Conservation (phyloP, 352 stramenopile species). For the Peronospora tabacina region DNA sequence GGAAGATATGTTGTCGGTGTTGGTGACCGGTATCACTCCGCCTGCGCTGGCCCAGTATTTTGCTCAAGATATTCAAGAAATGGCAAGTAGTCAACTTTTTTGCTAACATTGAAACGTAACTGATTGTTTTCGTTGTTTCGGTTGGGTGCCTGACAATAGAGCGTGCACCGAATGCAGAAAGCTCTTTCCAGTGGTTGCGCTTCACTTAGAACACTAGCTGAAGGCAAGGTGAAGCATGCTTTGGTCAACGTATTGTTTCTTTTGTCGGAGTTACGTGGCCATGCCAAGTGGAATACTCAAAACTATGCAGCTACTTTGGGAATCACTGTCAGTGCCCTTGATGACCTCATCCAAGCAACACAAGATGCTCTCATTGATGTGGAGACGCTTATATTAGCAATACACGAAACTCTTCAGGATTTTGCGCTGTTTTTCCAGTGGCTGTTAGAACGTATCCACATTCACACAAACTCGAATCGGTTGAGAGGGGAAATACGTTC, state of each 20-base stretch:
- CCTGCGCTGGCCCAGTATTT: slow-evolving; percentile 71
- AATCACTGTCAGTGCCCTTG: slow-evolving; percentile 28
- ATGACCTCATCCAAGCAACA: slow-evolving; percentile 25
- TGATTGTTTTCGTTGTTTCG: slow-evolving; percentile 1
- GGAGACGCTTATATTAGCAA: slow-evolving; percentile 33
- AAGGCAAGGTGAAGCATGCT: slow-evolving; percentile 32
- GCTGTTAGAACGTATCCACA: slow-evolving; percentile 49
- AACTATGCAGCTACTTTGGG: slow-evolving; percentile 34
- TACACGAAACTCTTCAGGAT: slow-evolving; percentile 55
- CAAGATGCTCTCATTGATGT: slow-evolving; percentile 37
- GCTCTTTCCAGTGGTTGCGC: slow-evolving; percentile 37
- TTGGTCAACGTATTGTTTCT: slow-evolving; percentile 40
- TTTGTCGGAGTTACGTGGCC: slow-evolving; percentile 46
- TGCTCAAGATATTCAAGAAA: slow-evolving; percentile 76
- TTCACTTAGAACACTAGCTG: slow-evolving; percentile 25
- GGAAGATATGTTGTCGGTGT: slow-evolving; percentile 61
- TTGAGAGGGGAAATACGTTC: slow-evolving; percentile 3
- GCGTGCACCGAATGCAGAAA: slow-evolving; percentile 54
- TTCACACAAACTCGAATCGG: slow-evolving; percentile 41
- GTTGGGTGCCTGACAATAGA: slow-evolving; percentile 22
- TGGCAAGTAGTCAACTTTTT: slow-evolving; percentile 30
- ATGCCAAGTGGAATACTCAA: slow-evolving; percentile 36
- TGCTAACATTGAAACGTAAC: not conserved
- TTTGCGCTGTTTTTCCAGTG: slow-evolving; percentile 59
- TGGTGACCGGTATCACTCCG: slow-evolving; percentile 49